Base-by-base conservation (phyloP, 306 rosid species). In the Castanea crenata region DNA sequence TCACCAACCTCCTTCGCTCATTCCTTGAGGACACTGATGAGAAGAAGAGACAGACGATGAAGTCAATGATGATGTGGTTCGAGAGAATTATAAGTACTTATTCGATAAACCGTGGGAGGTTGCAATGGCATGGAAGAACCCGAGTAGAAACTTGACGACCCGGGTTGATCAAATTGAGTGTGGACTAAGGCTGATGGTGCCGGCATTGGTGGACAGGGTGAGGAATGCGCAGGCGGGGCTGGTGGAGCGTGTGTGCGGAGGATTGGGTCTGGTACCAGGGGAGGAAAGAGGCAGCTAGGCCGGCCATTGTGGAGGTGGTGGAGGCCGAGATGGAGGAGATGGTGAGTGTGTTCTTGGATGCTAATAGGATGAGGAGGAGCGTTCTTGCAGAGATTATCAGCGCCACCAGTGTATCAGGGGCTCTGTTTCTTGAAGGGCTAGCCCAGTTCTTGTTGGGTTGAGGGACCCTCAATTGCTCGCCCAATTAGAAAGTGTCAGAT, bases 1-100 rank as follows among this genome's bases (percentile, higher is more conserved):
- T 92, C 92, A 89, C 85, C 70, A 80, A 86, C 83, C 91, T 90
- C 76, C 87, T 91, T 15, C 91, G 89, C 19, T 89, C 91, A 71
- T 87, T 88, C 78, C 89, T 92, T 69, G 85, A 78, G 5, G 81
- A 85, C 55, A 35, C 46, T 13, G 75, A 69, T 4, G 58, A 21
- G 87, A 72, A 5, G 15, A 49, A 49, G 15, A 49, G 16, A 13
- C 23, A n/a, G 81, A 79, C 11, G 83, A 72, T 1, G 44, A 58
- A 8, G 44, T 35, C 59, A 64, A 76, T 1, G 67, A 5, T 23
- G 67, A 23, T 4, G 54, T 72, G 78, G 57, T 78, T 55, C 61
- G 61, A 38, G 59, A 59, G 25, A 61, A 32, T 3, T 23, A 16
- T 51, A 78, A 81, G 31, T 29, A 49, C 54, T 49, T 38, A 16